Percentiles rank a stretch among this genome's conserved stretches.
phyloP scores from a whole-genome alignment of 768 basidiomycete species.

The Leccinum barrowsii region DNA sequence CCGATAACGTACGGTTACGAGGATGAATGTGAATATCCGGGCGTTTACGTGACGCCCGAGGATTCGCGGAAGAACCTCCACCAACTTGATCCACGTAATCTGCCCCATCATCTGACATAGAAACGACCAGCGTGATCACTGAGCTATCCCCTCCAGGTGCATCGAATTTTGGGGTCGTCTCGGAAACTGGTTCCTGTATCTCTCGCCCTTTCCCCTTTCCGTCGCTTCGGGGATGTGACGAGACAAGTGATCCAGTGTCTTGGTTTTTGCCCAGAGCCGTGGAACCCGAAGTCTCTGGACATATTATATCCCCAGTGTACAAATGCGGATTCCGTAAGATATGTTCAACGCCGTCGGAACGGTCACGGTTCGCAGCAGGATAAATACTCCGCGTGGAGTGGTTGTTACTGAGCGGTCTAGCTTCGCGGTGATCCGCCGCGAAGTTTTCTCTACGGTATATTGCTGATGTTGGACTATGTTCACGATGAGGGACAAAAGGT shows the following conservation, averaged over 20 bases:
- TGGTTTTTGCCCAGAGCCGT: neutral
- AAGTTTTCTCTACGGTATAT: slow-evolving; percentile 2
- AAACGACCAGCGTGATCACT: neutral
- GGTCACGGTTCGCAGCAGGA: slow-evolving; percentile 3
- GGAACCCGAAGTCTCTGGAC: neutral
- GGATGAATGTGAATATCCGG: slow-evolving; percentile 16
- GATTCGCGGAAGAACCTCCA: slow-evolving; percentile 16
- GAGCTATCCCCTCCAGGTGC: slow-evolving; percentile 1
- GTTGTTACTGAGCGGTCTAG: neutral
- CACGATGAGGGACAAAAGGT: slow-evolving; percentile 4
- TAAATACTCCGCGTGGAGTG: slow-evolving; percentile 1
- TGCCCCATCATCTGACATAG: neutral
- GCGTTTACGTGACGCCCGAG: slow-evolving; percentile 20
- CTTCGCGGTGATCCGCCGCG: slow-evolving; percentile 5
- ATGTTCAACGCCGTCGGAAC: neutral
- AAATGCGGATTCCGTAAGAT: neutral
- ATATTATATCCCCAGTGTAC: no score
- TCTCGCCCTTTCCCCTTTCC: slow-evolving; percentile 9
- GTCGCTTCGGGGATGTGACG: neutral
- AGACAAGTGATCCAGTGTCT: neutral
- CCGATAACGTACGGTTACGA: slow-evolving; percentile 41
- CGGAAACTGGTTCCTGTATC: neutral
- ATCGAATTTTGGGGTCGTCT: neutral
- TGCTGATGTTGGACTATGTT: neutral
- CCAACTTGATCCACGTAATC: slow-evolving; percentile 9